Evolutionary conservation across 2,329 filamentous ascomycete genomes (phyloP).

Genomic region (Tolypocladium album): DNA sequence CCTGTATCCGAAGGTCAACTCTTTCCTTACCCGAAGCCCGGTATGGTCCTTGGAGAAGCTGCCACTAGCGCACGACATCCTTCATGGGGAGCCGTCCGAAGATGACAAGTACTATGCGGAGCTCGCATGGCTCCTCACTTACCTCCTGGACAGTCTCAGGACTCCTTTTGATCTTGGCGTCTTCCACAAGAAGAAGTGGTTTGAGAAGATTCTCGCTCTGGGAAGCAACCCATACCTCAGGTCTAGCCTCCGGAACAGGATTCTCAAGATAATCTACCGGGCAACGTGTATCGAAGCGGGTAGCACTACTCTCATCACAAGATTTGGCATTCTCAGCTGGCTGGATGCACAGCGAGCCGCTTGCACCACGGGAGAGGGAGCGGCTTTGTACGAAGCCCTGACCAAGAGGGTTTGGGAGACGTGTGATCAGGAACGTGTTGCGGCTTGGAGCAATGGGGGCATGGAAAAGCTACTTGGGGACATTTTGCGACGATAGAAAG

Average conservation of each 20-base stretch:
- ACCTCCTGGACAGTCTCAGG: conserved; percentile 58
- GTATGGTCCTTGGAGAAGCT: conserved; percentile 65
- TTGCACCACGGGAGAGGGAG: conserved; percentile 29
- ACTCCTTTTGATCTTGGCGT: conserved; percentile 48
- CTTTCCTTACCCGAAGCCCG: conserved; percentile 69
- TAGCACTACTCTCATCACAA: conserved; percentile 69
- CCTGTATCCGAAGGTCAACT: conserved; percentile 79
- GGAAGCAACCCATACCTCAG: conserved; percentile 57
- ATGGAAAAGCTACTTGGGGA: conserved; percentile 16
- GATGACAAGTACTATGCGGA: conserved; percentile 66
- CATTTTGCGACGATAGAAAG: neutral
- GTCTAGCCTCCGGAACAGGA: conserved; percentile 46
- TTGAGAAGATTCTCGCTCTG: conserved; percentile 64
- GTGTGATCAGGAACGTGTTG: conserved; percentile 55
- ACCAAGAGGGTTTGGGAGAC: conserved; percentile 49
- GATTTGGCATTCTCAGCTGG: conserved; percentile 68
- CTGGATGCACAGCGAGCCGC: conserved; percentile 48
- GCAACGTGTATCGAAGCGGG: conserved; percentile 59
- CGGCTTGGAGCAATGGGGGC: conserved; percentile 52
- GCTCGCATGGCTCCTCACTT: conserved; percentile 61
- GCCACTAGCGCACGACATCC: conserved; percentile 54
- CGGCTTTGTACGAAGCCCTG: conserved; percentile 40
- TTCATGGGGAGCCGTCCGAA: conserved; percentile 55
- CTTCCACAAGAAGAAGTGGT: conserved; percentile 52
- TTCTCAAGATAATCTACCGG: conserved; percentile 52